Evolutionary conservation across 345 rosid genomes (phyloP), one percentile per base, ranked within the genome.

Genomic region (Bretschneidera sinensis): DNA sequence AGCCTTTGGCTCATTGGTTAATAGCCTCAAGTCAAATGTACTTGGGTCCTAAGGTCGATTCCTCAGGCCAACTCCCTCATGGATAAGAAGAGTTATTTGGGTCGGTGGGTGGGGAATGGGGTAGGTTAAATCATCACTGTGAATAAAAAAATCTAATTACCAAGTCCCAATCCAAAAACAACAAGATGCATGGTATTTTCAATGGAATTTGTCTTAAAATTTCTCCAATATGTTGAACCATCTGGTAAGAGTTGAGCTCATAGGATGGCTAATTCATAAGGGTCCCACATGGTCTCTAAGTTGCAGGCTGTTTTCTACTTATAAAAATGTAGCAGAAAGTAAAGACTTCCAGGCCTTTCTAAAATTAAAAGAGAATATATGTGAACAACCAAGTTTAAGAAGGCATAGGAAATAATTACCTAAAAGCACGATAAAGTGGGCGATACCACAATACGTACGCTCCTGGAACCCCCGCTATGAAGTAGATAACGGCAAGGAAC

Each of bases 401-500:
- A 60, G 20, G 50, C 45, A 39, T 51, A 55, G 49, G 24, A 35
- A 10, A 48, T 47, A 21, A 21, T 19, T 55, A 94, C 97, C 96
- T 85, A 72, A 81, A 95, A 48, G 95, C 96, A 51, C 92, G 91
- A 76, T 90, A 95, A 39, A 95, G 90, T 43, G 97, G 99, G 16
- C 96, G 96, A 74, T 91, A 95, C 97, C 99, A 95, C 74, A 81
- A 61, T 45, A 88, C 81, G 69, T 95, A 95, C 67, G 79, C 97
- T 69, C 96, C 96, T 2, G 99, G 99, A 54, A 85, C 99, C 72
- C 96, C 96, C 0, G 89, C 31, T 73, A 91, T 77, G 87, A 95
- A 91, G 88, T 85, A 95, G 77, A 91, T 95, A 33, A 88, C 4
- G 14, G 97, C 83, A 57, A 95, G 96, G 75, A 95, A 86, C 99